Base-by-base conservation (phyloP, 106 monocot species). In the Platanthera zijinensis region DNA sequence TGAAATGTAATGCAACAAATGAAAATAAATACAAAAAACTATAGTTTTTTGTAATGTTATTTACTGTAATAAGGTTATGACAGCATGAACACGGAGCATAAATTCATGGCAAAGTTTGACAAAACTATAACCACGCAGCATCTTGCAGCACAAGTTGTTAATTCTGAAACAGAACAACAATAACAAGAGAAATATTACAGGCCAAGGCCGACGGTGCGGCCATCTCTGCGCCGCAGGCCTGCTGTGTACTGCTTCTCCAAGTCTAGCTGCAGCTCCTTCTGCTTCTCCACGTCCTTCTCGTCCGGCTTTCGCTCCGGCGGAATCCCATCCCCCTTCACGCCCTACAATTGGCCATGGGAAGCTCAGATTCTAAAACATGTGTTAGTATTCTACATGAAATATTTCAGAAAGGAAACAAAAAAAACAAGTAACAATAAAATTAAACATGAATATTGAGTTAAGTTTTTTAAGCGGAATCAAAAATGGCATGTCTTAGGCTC, bases 211-310 rank as follows among this genome's bases (percentile, higher is more conserved):
- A 97, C 97, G 0, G 97, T 97, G 17, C 97, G 87, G 50, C 97
- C 97, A 79, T 97, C 97, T 79, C 97, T 86, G 50, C 97, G 75
- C 67, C 94, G 89, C 11, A 97, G 91, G 0, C 97, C 97, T 2
- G 97, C 97, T 1, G 94, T 94, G 84, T 97, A 97, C 52, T 97
- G 97, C 73, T 94, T 97, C 86, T 95, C 95, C 79, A 95, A 75
- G 64, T 95, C 92, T 75, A 83, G 86, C 69, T 95, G 64, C 64
- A 91, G 85, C 80, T 93, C 83, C 84, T 91, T 80, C 81, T 78
- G 84, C 72, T 86, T 88, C 87, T 89, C 91, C 2, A 66, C 87
- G 30, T 85, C 88, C 76, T 83, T 81, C 67, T 78, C 76, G 49
- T 81, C 82, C n/a, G 83, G 77, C 46, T 78, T 78, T 73, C 21